These are phyloP conservation scores for Didymella glomerata DNA, from an alignment of 2,329 filamentous ascomycete genomes.

Conservation along the genomic window DNA sequence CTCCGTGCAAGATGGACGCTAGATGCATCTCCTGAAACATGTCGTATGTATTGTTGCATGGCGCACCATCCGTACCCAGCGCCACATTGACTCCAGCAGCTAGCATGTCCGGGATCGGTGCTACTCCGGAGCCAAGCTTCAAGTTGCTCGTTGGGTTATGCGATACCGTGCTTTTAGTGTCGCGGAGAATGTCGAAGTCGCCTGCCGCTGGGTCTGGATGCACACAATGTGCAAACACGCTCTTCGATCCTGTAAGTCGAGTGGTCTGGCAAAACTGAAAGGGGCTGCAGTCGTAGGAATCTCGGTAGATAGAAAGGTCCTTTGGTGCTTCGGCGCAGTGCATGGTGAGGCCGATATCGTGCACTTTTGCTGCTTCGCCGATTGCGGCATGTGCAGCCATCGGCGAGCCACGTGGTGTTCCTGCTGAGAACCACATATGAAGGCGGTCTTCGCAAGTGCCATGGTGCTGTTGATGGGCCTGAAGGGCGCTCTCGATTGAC, in stretches of 20 bases:
- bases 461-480: conserved; percentile 42
- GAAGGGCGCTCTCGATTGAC: conserved; percentile 46
- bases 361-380: conserved; percentile 51
- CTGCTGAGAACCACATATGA: conserved; percentile 59
- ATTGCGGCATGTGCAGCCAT: conserved; percentile 53
- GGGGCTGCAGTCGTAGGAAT: conserved; percentile 54
- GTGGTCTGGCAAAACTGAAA: conserved; percentile 39
- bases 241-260: conserved; percentile 50
- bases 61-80: conserved; percentile 39
- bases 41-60: conserved; percentile 44
- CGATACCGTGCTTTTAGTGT: conserved; percentile 40
- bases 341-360: conserved; percentile 58
- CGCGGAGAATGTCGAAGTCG: conserved; percentile 53
- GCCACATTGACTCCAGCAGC: conserved; percentile 28
- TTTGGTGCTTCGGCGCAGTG: conserved; percentile 57
- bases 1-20: conserved; percentile 33
- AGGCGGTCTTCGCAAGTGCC: conserved; percentile 53
- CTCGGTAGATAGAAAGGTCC: conserved; percentile 51
- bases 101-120: conserved; percentile 32
- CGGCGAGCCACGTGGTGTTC: conserved; percentile 58
- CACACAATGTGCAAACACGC: conserved; percentile 45
- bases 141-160: conserved; percentile 38
- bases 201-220: conserved; percentile 54
- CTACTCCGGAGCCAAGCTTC: conserved; percentile 37
- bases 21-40: conserved; percentile 43